These are phyloP conservation scores for Cordyceps tenuipes DNA, from an alignment of 2,329 filamentous ascomycete genomes.

Conservation along the genomic window DNA sequence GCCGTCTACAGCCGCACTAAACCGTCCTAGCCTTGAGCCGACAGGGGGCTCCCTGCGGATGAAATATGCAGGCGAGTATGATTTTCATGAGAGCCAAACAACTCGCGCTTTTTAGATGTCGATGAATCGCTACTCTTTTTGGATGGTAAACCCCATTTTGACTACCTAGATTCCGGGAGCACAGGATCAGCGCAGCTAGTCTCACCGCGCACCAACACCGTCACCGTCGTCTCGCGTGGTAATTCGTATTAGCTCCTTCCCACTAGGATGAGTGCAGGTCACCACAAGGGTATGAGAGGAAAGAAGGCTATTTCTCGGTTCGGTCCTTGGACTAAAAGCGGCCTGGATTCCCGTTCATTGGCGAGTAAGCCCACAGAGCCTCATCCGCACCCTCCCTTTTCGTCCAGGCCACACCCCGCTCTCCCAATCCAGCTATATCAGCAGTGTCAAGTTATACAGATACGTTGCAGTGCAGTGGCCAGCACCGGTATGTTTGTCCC, in stretches of 20 bases:
- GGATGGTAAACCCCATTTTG: background rate
- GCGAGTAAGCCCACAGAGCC: conserved; percentile 6
- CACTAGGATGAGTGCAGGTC: background rate
- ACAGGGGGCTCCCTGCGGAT: no score
- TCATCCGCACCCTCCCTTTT: background rate
- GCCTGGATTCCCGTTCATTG: conserved; percentile 4
- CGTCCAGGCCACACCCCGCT: background rate
- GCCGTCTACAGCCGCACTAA: conserved; percentile 2
- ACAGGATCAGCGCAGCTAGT: conserved; percentile 1
- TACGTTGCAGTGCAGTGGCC: background rate
- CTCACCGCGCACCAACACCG: background rate
- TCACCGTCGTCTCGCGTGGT: conserved; percentile 4
- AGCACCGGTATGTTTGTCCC: background rate
- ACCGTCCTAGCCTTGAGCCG: background rate
- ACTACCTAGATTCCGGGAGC: background rate
- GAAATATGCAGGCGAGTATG: background rate
- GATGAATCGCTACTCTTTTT: no score
- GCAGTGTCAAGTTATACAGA: background rate
- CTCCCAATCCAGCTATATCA: background rate
- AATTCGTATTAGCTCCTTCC: background rate
- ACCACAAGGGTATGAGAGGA: background rate
- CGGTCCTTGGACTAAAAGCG: conserved; percentile 6
- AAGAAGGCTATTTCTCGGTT: background rate
- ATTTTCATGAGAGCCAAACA: no score
- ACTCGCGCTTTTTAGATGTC: no score